Evolutionary conservation across 768 basidiomycete species (phyloP), one percentile per base, ranked within the genome.

Genomic region (Tylopilus balloui): DNA sequence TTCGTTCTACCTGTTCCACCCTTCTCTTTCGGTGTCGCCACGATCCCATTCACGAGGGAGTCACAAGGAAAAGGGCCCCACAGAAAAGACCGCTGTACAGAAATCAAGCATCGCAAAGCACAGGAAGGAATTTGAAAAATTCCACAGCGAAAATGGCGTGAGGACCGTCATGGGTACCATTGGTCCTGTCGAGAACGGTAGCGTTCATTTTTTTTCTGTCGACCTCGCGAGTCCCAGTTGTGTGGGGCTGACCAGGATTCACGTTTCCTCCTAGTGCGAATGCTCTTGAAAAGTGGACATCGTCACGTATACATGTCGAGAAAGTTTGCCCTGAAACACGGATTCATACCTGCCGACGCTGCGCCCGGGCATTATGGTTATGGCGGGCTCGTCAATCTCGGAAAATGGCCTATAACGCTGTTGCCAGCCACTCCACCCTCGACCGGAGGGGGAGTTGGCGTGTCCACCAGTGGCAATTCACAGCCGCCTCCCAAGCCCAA

Each of bases 251-350:
- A 47, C 25, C 17, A 2, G 24, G 19, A 36, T 19, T 19, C 37
- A 15, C 19, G 0, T 34, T 9, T 17, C n/a, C 34, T 17, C n/a
- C n/a, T 59, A 92, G 92, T 94, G 1, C 82, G 88, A 17, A 99
- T 97, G 94, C 78, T 97, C 32, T 75, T 99, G 51, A 95, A 92
- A 68, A 78, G 81, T 15, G 94, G 96, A 15, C 87, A 98, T 67
- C 77, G 92, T 13, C 84, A 94, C 60, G 94, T 97, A 43, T 99
- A 99, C 69, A 86, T 99, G 50, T 96, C 93, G 12, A 80, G 96
- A 47, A 86, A 87, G 62, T 99, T 98, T 61, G 96, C 96, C 2
- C 72, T 83, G 53, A 78, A 83, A 55, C 81, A 96, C 63, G 86
- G 85, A 2, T 92, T 99, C 65, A 88, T 97, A 48, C 90, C 92